Base-by-base conservation (phyloP, 2,329 filamentous ascomycete species). In the Alternaria atra region DNA sequence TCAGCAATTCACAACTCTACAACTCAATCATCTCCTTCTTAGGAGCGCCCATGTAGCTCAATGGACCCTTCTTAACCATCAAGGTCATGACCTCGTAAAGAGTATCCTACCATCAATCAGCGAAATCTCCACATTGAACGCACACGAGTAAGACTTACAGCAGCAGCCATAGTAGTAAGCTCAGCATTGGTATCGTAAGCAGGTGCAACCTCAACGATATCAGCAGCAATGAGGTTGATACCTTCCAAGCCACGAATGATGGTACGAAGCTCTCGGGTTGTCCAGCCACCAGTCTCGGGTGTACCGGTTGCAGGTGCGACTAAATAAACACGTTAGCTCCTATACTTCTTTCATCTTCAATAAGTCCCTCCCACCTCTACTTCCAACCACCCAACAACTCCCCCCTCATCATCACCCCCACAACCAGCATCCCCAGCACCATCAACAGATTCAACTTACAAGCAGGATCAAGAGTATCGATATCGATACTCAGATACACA, bases 401-500 rank as follows among this genome's bases (percentile, higher is more conserved):
- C 15, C 10, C 8, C 20, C 5, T 6, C 39, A 15, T 42, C 39
- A 42, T 42, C 6, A 25, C 10, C 12, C 4, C 4, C 10, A 42
- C 39, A 25, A 9, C 20, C 39, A 42, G 3, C 20, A 42, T 15
- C 2, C 2, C 10, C 39, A 25, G 1, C 5, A 23, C 12, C 6
- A 15, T 6, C 17, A n/a, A 13, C 17, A 3, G 1, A 9, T 23
- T 2, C 1, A 20, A 80, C 85, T 77, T 77, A 88, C 86, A 94
- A 5, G 91, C 91, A 7, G 93, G 93, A 75, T 97, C 93, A 4
- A 97, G 83, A 0, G 92, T 93, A 73, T 97, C 93, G 70, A 97
- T 97, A 73, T 97, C 93, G 47, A 96, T 89, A 6, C 88, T 91
- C 32, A 96, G 80, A 74, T 96, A 96, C 0, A 95, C 91, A 0